Base-by-base conservation (phyloP, 805 yeast genomes). In the Pichia sporocuriosa region DNA sequence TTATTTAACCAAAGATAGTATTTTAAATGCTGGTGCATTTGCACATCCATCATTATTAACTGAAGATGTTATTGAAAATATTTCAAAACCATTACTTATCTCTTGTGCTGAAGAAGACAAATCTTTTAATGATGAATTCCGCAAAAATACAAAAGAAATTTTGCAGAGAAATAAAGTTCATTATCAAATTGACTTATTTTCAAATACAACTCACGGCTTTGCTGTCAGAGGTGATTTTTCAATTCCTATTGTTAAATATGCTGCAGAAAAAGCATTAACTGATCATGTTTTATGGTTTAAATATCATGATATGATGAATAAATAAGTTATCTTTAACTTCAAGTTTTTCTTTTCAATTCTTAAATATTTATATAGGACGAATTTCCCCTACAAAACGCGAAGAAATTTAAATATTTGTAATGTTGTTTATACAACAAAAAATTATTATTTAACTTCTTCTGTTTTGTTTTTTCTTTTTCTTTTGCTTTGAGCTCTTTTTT, bases 1-100 rank as follows among this genome's bases (percentile, higher is more conserved):
- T 45, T 73, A 79, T 43, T 59, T 75, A 24, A 58, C 69, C 6
- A 54, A 54, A 22, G 69, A 60, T 32, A 59, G 61, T 9, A 34
- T 50, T 6, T 40, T 61, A 27, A 73, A 75, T 46, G 83, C 70
- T 15, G 86, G 75, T 53, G 94, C 90, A 13, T 62, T 76, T 48
- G 93, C 93, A 8, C 97, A 89, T 62, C 96, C 97, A 6, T 81
- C 94, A 3, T 72, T 81, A 46, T 79, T 84, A 13, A 46, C 69
- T 11, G 69, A 71, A 26, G 88, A 77, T 29, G 94, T 84, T 55
- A 69, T 86, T 36, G 73, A 68, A 39, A 72, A 66, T 1, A 59
- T 89, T 51, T 39, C 53, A 1, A 75, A 70, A 49, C 95, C 95
- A 17, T 33, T 89, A 23, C 50, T 79, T 48, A 79, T 88, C 49